Base-by-base conservation (phyloP, 331 rosid species). In the Phaseolus coccineus region DNA sequence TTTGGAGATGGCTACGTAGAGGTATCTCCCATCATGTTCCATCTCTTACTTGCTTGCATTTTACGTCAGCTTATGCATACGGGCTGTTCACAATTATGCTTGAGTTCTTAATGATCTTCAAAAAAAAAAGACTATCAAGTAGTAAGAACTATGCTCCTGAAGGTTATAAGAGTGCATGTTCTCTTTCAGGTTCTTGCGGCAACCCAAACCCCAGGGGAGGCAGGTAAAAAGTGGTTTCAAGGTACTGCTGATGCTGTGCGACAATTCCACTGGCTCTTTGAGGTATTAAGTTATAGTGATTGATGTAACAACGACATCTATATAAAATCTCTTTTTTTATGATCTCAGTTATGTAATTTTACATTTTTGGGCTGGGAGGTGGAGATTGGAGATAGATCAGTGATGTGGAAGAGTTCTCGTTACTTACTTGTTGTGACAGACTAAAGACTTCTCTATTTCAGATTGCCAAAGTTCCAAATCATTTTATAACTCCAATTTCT, bases 161-260 rank as follows among this genome's bases (percentile, higher is more conserved):
- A 70, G 63, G 47, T 76, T 69, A 58, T 28, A 39, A 70, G 74
- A 82, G 51, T 61, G 30, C 3, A 61, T 25, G 71, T 46, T 73
- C 76, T 40, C 46, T 58, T 74, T 64, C 87, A 92, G 99, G 99
- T 91, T 86, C 94, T 95, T 59, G 99, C 99, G 13, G 99, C 99
- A 51, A 95, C 97, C 78, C 98, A 95, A 88, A 92, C 98, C 68
- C 97, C 97, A 6, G 98, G 98, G 67, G 95, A 82, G 83, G 87
- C 80, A 9, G 97, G 98, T 59, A 81, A 94, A 82, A 89, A 10
- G 65, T 94, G 97, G 98, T 94, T 94, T 78, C 97, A 86, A 81
- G 98, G 98, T 39, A 92, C 97, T n/a, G 98, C 98, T 56, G 98
- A 94, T 76, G 98, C 98, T 19, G 97, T 94, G 59, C 65, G 98